Conservation (phyloP, 495 filamentous ascomycete genomes). For the Cladorrhinum samala region DNA sequence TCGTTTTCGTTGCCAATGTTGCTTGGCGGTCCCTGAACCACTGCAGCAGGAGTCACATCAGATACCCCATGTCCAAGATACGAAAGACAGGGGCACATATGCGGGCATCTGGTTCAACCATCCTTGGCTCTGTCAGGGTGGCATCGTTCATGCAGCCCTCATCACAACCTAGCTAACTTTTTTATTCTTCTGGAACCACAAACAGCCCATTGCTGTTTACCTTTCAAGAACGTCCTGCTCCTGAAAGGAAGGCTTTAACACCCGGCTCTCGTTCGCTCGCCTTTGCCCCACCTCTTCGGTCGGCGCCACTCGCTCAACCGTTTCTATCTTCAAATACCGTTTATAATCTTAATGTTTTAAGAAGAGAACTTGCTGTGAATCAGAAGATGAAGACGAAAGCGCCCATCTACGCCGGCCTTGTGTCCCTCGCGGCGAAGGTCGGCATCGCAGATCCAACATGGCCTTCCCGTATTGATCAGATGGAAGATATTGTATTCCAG, state of each 20-base stretch:
- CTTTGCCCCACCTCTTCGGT: background rate
- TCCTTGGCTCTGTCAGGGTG: background rate
- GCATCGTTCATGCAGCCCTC: background rate
- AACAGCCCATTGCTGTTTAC: background rate
- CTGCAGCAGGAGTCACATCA: background rate
- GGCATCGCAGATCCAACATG: slow-evolving; percentile 49
- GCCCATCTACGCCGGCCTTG: slow-evolving; percentile 22
- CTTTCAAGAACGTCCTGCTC: background rate
- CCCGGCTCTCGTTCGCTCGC: background rate
- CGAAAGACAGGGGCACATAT: background rate
- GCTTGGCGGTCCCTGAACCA: background rate
- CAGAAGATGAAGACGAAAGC: slow-evolving; percentile 21
- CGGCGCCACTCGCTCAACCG: background rate
- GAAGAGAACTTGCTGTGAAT: background rate
- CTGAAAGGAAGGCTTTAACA: background rate
- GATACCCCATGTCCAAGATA: too few species aligned
- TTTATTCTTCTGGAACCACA: too few species aligned
- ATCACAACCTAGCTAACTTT: too few species aligned
- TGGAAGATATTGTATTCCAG: slow-evolving; percentile 59
- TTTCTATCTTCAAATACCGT: too few species aligned
- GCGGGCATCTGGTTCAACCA: background rate
- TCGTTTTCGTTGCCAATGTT: too few species aligned
- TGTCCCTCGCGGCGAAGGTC: slow-evolving; percentile 25
- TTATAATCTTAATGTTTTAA: slow-evolving; percentile 13
- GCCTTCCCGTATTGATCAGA: slow-evolving; percentile 53